Percentiles rank a stretch among this genome's conserved stretches.
Evolutionary conservation across 148 eudicot species (phyloP).

Genomic region (Dysphania ambrosioides): DNA sequence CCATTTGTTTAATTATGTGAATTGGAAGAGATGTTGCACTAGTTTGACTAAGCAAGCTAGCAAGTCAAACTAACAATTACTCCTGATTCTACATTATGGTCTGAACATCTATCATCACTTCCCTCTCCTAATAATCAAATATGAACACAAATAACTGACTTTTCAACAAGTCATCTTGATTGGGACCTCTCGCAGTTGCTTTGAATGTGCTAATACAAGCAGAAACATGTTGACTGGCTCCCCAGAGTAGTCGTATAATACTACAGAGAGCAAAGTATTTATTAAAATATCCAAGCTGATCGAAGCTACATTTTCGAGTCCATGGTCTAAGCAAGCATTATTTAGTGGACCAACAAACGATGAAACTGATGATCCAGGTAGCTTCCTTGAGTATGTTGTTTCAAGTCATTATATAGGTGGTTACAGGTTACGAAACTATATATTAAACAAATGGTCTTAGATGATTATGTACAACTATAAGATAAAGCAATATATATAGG

Average conservation of each 20-base stretch:
- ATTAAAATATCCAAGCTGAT: neutral
- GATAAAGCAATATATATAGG: neutral
- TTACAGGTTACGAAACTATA: neutral
- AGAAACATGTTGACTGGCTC: too few species aligned
- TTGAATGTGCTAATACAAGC: too few species aligned
- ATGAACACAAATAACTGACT: neutral
- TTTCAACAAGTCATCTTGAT: neutral
- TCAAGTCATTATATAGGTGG: neutral
- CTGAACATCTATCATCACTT: too few species aligned
- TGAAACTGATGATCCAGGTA: neutral
- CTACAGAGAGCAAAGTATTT: neutral
- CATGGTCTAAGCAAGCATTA: neutral
- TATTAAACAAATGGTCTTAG: neutral
- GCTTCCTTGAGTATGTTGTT: neutral
- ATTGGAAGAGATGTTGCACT: neutral
- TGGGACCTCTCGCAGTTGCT: neutral
- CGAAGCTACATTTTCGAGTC: neutral
- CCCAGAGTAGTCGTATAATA: too few species aligned
- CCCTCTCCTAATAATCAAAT: neutral
- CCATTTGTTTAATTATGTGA: too few species aligned
- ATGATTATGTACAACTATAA: neutral
- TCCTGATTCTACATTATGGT: too few species aligned
- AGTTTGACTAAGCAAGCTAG: neutral
- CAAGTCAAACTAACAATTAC: neutral
- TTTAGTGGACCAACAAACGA: neutral